These are phyloP conservation scores for Holtermannia corniformis DNA, from an alignment of 768 basidiomycete genomes.

Conservation along the genomic window DNA sequence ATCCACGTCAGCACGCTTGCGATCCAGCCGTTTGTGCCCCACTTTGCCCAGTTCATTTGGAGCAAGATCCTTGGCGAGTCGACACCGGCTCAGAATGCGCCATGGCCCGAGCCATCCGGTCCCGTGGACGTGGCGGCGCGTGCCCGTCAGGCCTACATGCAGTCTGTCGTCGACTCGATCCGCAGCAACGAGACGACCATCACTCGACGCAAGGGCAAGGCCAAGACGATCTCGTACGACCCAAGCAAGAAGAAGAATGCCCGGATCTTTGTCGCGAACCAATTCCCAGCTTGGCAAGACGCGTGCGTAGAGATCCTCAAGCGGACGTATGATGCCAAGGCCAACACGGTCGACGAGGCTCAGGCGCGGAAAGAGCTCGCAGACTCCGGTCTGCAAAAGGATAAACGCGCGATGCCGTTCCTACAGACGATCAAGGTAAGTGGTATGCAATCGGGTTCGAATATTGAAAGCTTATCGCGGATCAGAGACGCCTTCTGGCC, in stretches of 20 bases:
- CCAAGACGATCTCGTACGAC: slow-evolving; percentile 54
- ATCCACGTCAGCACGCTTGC: slow-evolving; percentile 71
- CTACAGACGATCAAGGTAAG: slow-evolving; percentile 82
- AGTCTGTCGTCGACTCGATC: slow-evolving; percentile 77
- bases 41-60: slow-evolving; percentile 90
- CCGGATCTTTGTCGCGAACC: slow-evolving; percentile 77
- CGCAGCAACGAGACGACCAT: slow-evolving; percentile 74
- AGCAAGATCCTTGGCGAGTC: slow-evolving; percentile 59
- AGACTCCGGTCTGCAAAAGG: slow-evolving; percentile 74
- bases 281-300: slow-evolving; percentile 93
- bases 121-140: slow-evolving; percentile 58
- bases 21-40: slow-evolving; percentile 78
- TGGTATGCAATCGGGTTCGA: background rate
- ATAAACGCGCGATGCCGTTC: slow-evolving; percentile 94
- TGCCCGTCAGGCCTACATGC: slow-evolving; percentile 75
- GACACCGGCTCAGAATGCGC: slow-evolving; percentile 68
- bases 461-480: background rate
- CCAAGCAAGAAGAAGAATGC: slow-evolving; percentile 68
- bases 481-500: slow-evolving; percentile 44
- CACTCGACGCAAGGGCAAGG: slow-evolving; percentile 62
- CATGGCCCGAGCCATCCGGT: slow-evolving; percentile 62
- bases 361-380: slow-evolving; percentile 61
- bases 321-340: slow-evolving; percentile 53
- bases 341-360: slow-evolving; percentile 61
- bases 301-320: slow-evolving; percentile 64